Evolutionary conservation across 225 moss, liverwort and hornwort genomes (phyloP), one percentile per base, ranked within the genome.

Genomic region (Anthoceros angustus): DNA sequence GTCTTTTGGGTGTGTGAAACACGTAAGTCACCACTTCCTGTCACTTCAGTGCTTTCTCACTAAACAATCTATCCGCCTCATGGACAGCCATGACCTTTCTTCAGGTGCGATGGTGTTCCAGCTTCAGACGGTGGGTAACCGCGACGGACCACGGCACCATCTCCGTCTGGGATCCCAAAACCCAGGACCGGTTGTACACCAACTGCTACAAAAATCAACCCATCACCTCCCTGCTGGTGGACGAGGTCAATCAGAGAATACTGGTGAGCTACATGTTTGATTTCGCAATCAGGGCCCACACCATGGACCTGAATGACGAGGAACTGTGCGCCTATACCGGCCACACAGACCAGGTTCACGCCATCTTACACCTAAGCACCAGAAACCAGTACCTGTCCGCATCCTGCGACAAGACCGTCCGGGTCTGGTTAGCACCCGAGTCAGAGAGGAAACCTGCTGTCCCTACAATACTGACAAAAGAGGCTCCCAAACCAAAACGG

Each of bases 91-190:
- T 12, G 5, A 0, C 2, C 6, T 55, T 1, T 23, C 1, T 55
- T 15, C 55, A 88, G 88, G 86, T 89, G 24, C 82, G 78, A 62
- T 89, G 88, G 88, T 84, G 88, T 61, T 62, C 75, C 40, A 72
- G 77, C 61, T 72, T 68, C 12, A 86, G 86, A 5, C 62, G 80
- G 12, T 89, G 88, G 88, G 64, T 89, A 8, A 89, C 84, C 7
- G 88, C 82, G 42, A 75, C 70, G 16, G 78, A 74, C 25, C 43
- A 74, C 9, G 88, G 88, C 9, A 78, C 74, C 0, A 69, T 89
- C 41, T 77, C 73, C 48, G 86, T 78, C 11, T 89, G 84, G 88
- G 75, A 84, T 20, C 77, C 88, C 1, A 12, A 26, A 5, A 82
- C 78, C 5, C 64, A 75, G 67, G 50, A 68, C 9, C 48, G 70